Evolutionary conservation across 2,329 filamentous ascomycete genomes (phyloP).

Genomic region (Coniochaeta prunicola): DNA sequence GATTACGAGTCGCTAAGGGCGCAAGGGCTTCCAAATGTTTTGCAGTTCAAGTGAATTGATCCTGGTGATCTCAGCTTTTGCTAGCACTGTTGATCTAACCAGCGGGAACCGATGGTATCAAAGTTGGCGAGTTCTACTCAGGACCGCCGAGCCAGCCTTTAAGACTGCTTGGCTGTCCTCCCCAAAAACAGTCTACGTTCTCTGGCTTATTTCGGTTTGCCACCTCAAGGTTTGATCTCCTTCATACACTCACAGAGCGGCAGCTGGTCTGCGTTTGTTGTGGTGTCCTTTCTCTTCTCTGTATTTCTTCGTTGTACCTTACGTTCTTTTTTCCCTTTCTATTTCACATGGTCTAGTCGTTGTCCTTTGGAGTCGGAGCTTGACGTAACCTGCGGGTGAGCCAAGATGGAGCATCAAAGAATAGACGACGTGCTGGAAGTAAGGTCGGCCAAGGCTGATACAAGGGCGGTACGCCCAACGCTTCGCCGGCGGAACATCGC

Average conservation of each 20-base stretch:
- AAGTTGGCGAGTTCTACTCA: not conserved
- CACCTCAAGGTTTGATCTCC: not conserved
- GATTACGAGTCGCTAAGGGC: not conserved
- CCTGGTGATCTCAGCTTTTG: not conserved
- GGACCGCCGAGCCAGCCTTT: not conserved
- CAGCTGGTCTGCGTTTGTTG: constrained; percentile 8
- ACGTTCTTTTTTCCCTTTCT: not conserved
- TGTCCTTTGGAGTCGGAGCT: not conserved
- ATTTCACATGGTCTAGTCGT: not conserved
- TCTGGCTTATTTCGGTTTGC: not conserved
- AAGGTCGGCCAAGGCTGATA: not conserved
- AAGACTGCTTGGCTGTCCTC: not conserved
- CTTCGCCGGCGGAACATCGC: constrained; percentile 5
- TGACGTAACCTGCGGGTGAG: not conserved
- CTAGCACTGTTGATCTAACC: not conserved
- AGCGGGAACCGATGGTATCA: not conserved
- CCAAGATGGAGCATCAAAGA: not conserved
- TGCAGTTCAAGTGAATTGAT: not conserved
- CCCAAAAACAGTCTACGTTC: not conserved
- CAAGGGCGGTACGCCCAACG: constrained; percentile 3
- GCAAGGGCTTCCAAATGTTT: not conserved
- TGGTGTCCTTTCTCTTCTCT: constrained; percentile 3
- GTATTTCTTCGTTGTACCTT: not conserved
- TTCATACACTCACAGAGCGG: not conserved
- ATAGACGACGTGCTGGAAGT: not conserved